phyloP scores from a whole-genome alignment of 352 stramenopile species.

The Phytophthora nicotianae region DNA sequence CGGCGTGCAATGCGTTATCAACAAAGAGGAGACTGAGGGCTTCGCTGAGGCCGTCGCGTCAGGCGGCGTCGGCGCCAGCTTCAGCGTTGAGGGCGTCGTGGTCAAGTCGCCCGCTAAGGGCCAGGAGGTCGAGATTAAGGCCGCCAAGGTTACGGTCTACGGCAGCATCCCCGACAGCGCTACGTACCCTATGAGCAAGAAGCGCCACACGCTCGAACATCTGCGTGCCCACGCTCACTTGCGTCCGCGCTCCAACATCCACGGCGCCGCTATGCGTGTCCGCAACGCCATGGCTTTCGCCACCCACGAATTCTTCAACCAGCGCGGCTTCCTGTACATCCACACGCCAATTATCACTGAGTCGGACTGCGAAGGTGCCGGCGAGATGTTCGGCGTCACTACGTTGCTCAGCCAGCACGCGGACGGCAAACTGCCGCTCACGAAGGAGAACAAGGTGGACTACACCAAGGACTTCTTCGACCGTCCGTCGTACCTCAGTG shows the following conservation, averaged over 20 bases:
- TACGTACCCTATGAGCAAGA: conserved; percentile 94
- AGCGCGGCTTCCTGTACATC: conserved; percentile 94
- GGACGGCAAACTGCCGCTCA: conserved; percentile 73
- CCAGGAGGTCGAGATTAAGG: conserved; percentile 94
- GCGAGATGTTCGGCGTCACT: conserved; percentile 96
- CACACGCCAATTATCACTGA: conserved; percentile 96
- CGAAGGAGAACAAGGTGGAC: conserved; percentile 79
- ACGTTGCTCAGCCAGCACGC: conserved; percentile 88
- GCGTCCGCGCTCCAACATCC: conserved; percentile 91
- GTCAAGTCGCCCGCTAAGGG: conserved; percentile 90
- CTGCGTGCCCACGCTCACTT: conserved; percentile 93
- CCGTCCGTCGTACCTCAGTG: conserved; percentile 88
- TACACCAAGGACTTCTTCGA: conserved; percentile 94
- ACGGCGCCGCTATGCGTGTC: conserved; percentile 91
- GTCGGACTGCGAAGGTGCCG: conserved; percentile 97
- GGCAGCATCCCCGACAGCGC: conserved; percentile 84
- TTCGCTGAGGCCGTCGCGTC: conserved; percentile 81
- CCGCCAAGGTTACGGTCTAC: conserved; percentile 82
- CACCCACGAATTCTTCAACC: conserved; percentile 94
- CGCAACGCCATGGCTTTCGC: conserved; percentile 93
- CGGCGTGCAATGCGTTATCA: conserved; percentile 90
- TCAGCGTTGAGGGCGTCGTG: conserved; percentile 83
- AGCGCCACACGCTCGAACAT: conserved; percentile 93
- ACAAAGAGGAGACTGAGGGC: conserved; percentile 71
- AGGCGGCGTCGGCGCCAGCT: conserved; percentile 86